Evolutionary conservation across 2,329 filamentous ascomycete genomes (phyloP).

Genomic region (Dryadomyces quercivorus): DNA sequence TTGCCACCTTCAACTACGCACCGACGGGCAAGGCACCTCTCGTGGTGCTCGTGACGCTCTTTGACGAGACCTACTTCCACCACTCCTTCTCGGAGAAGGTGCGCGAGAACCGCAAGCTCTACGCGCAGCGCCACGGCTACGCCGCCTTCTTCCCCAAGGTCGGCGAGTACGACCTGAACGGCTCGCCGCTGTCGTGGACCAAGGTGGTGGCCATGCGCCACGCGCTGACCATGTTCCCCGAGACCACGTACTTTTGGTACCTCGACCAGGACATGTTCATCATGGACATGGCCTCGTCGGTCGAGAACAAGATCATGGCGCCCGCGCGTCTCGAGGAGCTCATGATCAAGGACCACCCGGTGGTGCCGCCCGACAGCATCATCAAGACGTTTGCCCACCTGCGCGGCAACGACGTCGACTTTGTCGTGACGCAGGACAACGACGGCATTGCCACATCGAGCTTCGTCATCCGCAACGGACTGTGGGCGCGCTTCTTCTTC

Average conservation of each 20-base stretch:
- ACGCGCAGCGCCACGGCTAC: conserved; percentile 82
- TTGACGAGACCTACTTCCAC: conserved; percentile 56
- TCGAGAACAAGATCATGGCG: conserved; percentile 62
- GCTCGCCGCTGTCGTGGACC: conserved; percentile 54
- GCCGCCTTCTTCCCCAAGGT: conserved; percentile 67
- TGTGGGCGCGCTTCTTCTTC: conserved; percentile 86
- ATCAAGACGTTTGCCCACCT: conserved; percentile 87
- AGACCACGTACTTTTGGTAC: conserved; percentile 74
- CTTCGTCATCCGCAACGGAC: conserved; percentile 69
- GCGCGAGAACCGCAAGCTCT: conserved; percentile 70
- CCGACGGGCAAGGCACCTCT: conserved; percentile 42
- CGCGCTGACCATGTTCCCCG: conserved; percentile 68
- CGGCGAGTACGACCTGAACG: conserved; percentile 61
- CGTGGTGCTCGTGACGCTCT: conserved; percentile 72
- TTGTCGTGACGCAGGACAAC: conserved; percentile 75
- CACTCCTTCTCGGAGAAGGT: conserved; percentile 60
- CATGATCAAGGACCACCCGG: conserved; percentile 75
- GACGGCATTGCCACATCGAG: conserved; percentile 67
- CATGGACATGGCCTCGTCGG: conserved; percentile 62
- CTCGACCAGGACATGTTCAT: conserved; percentile 78
- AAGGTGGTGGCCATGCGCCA: conserved; percentile 80
- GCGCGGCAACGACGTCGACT: conserved; percentile 63
- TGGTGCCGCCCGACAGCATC: conserved; percentile 91
- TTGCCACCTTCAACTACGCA: conserved; percentile 14
- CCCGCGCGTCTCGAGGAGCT: conserved; percentile 54